Evolutionary conservation across 2,329 filamentous ascomycete species (phyloP), one percentile per base, ranked within the genome.

Genomic region (Talaromyces atroroseus): DNA sequence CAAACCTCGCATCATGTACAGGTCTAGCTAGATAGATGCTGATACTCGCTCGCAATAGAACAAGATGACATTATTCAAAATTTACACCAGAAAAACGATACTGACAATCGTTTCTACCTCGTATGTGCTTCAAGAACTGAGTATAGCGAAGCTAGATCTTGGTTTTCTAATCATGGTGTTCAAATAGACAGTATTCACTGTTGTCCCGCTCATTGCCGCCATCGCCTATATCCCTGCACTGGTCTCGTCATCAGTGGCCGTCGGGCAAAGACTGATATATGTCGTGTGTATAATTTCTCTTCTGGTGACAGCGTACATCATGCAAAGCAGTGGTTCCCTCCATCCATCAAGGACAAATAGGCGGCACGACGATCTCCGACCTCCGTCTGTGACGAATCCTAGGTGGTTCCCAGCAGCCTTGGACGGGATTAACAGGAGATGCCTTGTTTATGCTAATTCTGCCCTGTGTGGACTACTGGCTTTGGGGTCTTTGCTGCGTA

Each of bases 21-120:
- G 3, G 12, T 2, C 7, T 42, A 20, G n/a, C 40, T 20, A 44
- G 16, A 14, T n/a, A 21, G 21, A 52, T 54, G 57, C 59, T 61
- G 40, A 56, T 49, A 44, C 24, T 49, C 18, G 29, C 12, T n/a
- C 12, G 45, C 23, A 52, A 40, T 59, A 74, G 72, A 77, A 59
- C 75, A 77, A 60, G 74, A 77, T 52, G 66, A 61, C 10, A 58
- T 76, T 10, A 76, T 77, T 40, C 59, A 67, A 50, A 61, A 66
- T 49, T 58, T 77, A 24, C 66, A 68, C 45, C 56, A 46, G 26
- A 67, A 73, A 56, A 68, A 76, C 61, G 68, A 76, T 45, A 60
- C 66, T 42, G 66, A 69, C 45, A 74, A 77, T 58, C 63, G 67
- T 16, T 64, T 71, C 54, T 77, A 75, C 57, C 72, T 65, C 60